Evolutionary conservation across 1,284 basidiomycete species (phyloP), one percentile per base, ranked within the genome.

Genomic region (Rhodotorula sp.): DNA sequence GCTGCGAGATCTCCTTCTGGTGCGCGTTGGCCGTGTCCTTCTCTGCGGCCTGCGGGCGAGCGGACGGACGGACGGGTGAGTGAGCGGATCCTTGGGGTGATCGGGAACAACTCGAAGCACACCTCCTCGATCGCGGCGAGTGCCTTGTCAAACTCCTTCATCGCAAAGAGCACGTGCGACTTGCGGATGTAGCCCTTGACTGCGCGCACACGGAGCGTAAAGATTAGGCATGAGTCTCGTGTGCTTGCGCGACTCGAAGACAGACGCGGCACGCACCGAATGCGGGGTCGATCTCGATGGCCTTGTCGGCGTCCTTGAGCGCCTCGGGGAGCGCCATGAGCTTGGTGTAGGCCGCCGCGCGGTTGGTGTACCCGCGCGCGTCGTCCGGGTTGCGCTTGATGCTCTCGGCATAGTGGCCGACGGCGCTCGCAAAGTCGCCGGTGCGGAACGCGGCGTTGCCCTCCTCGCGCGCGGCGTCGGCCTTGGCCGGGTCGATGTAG

Each of bases 151-250:
- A 91, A 89, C 68, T 99, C 95, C 77, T 92, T 91, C 96, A 99
- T 98, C 57, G 88, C 86, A 80, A 88, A 89, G 55, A 96, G 84
- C 61, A 98, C 89, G 78, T 89, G 89, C 46, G 91, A 88, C 84
- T 98, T 98, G 79, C 97, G 92, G 79, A 99, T 91, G 84, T 98
- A 91, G 19, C 92, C 97, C 84, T 97, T 99, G 83, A 96, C 90
- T 90, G 74, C 45, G 65, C 2, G 5, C 34, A 34, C 34, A 34
- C 34, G 34, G 34, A 34, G 34, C 34, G 34, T 34, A 5, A 34
- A 5, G 34, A 34, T 34, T 34, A 34, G 34, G 34, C 34, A 34
- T 34, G 34, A 34, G 34, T 5, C 34, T 34, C 34, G 34, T 34
- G 2, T 34, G 34, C 34, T 34, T 34, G 34, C 34, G 34, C 34